A percentile compares a stretch with the other conserved stretches of the same genome.
Evolutionary conservation across 73 alveolate species (phyloP).

Genomic region (Paramecium tetraurelia): DNA sequence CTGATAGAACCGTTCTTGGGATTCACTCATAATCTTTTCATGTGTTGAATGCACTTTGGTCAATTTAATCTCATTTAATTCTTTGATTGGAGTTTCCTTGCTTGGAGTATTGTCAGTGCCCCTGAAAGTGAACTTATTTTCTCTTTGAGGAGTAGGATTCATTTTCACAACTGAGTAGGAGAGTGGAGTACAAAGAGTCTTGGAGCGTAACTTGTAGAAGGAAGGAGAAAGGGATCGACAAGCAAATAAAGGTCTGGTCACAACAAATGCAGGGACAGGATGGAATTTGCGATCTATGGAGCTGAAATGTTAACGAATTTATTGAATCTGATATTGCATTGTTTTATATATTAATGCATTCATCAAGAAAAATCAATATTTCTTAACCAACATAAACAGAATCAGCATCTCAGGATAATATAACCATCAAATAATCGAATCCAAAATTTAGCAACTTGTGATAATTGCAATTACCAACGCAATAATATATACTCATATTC

Average conservation of each 20-base stretch:
- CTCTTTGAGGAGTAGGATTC: background rate
- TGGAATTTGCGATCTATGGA: constrained; percentile 32
- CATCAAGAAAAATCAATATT: background rate
- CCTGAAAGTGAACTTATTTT: background rate
- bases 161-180: background rate
- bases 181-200: background rate
- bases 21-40: constrained; percentile 11
- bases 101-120: background rate
- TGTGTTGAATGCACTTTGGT: constrained; percentile 1
- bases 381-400: background rate
- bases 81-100: background rate
- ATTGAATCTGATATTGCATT: constrained; percentile 26
- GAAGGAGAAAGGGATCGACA: constrained; percentile 37
- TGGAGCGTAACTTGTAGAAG: background rate
- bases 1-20: background rate
- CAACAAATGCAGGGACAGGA: background rate
- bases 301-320: constrained; percentile 34
- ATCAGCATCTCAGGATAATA: background rate
- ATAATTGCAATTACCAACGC: too few relatives aligned
- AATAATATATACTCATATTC: too few relatives aligned
- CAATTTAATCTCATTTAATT: background rate
- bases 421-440: too few relatives aligned
- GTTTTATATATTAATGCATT: background rate
- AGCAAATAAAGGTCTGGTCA: background rate
- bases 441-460: background rate